Evolutionary conservation across 164 flowering plant genomes (phyloP), one percentile per base, ranked within the genome.

Genomic region (Vitis riparia): DNA sequence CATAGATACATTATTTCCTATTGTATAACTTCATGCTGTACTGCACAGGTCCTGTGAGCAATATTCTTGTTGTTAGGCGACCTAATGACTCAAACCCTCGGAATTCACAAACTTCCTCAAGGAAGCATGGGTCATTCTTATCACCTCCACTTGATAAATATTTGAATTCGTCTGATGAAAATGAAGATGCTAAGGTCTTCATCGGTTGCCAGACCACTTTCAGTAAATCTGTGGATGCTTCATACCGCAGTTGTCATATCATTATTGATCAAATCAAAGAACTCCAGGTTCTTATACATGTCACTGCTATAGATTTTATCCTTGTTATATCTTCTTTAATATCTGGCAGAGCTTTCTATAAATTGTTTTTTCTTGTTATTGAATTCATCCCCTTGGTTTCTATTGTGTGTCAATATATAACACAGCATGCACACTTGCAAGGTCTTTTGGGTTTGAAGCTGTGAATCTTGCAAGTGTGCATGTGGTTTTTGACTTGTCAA

Each of bases 111-210:
- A 65, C 73, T 51, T 76, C 89, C 15, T 62, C 73, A 51, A 87
- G 70, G 78, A 86, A 70, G 73, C 82, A 80, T 44, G 78, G 75
- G 0, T 75, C 79, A 32, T 68, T 49, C 1, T 77, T 91, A 63
- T 88, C 97, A 13, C 91, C 91, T 30, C 85, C 94, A 2, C 76
- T 94, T 59, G 86, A 80, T 19, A 94, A 86, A 74, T 89, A 83
- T 78, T 66, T 68, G 19, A 79, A 80, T 68, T 76, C 88, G 52
- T 27, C 32, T 2, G 88, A 85, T 71, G 88, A 84, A 30, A 78
- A 72, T 44, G 37, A 48, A 11, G 76, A 79, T 8, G 13, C 61
- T 2, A 84, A 58, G 63, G 73, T 77, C 51, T 66, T 86, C 29
- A 71, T 76, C 49, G 65, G 72, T 62, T 71, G 71, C 9, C 80